Evolutionary conservation across 1,284 basidiomycete species (phyloP).

Genomic region (Athelia psychrophila): DNA sequence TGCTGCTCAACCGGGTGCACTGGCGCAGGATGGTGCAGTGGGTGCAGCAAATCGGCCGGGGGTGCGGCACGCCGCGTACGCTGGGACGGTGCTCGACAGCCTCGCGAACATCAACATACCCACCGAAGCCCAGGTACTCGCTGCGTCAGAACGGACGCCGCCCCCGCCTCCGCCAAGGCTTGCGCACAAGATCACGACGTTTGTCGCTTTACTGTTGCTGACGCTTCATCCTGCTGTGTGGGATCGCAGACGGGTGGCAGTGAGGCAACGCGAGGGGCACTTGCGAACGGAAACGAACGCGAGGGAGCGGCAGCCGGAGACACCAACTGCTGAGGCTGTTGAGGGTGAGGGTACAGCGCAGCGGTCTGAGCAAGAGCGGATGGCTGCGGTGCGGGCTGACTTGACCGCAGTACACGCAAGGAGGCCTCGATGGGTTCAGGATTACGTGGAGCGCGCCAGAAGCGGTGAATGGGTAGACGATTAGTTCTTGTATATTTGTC

Average conservation of each 20-base stretch:
- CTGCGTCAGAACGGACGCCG: slow-evolving; percentile 26
- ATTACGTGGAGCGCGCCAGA: slow-evolving; percentile 64
- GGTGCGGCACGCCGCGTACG: slow-evolving; percentile 17
- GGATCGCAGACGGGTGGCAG: slow-evolving; percentile 59
- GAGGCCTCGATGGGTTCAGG: slow-evolving; percentile 59
- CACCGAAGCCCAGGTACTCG: slow-evolving; percentile 51
- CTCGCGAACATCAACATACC: slow-evolving; percentile 57
- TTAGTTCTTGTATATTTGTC: slow-evolving; percentile 12
- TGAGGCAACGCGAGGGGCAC: slow-evolving; percentile 63
- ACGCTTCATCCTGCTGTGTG: slow-evolving; percentile 76
- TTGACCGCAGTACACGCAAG: slow-evolving; percentile 46
- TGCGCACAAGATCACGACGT: slow-evolving; percentile 49
- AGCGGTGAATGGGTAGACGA: slow-evolving; percentile 72
- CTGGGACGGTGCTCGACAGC: slow-evolving; percentile 39
- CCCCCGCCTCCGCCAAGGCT: slow-evolving; percentile 36
- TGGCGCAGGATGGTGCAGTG: too few relatives aligned
- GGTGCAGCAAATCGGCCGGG: too few relatives aligned
- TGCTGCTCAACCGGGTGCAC: slow-evolving; percentile 25
- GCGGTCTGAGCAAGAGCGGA: slow-evolving; percentile 26
- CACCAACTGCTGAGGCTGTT: slow-evolving; percentile 27
- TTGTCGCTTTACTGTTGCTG: slow-evolving; percentile 53
- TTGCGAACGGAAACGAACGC: slow-evolving; percentile 64
- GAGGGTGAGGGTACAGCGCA: slow-evolving; percentile 24
- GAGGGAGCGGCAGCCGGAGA: slow-evolving; percentile 33
- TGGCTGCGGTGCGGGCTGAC: slow-evolving; percentile 35